A percentile compares a stretch with the other conserved stretches of the same genome.
These are phyloP conservation scores for Aegilops sharonensis DNA, from an alignment of 176 grass and related monocot species.

Conservation along the genomic window DNA sequence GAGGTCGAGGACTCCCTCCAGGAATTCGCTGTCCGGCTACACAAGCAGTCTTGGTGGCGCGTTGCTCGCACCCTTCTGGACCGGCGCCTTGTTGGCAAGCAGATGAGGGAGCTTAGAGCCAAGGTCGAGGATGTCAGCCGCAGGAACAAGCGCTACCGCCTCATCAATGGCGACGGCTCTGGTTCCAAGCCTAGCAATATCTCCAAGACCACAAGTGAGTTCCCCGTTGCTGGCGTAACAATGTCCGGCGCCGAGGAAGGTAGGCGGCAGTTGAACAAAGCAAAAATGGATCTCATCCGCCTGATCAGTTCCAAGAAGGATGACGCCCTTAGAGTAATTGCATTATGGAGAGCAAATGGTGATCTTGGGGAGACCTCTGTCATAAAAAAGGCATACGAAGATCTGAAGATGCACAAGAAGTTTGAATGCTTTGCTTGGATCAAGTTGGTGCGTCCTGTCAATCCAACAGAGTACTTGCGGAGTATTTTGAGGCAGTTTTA, in stretches of 20 bases:
- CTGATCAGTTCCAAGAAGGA: background rate
- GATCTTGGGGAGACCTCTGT: background rate
- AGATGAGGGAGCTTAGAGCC: conserved; percentile 17
- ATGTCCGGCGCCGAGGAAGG: background rate
- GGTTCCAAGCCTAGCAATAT: background rate
- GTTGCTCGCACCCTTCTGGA: background rate
- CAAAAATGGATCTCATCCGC: background rate
- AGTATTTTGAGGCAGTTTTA: conserved; percentile 12
- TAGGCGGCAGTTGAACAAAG: background rate
- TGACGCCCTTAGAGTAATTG: background rate
- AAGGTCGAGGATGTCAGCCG: conserved; percentile 17
- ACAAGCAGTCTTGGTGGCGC: background rate
- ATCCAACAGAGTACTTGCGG: background rate
- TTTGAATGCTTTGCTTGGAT: conserved; percentile 35
- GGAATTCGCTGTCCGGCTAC: background rate
- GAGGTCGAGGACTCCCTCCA: conserved; percentile 12
- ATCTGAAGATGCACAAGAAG: background rate
- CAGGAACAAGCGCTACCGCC: conserved; percentile 9
- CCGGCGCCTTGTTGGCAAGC: background rate
- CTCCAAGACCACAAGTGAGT: rapidly evolving
- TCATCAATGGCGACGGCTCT: background rate
- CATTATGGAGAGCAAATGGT: conserved; percentile 2
- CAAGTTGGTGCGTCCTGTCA: conserved; percentile 1
- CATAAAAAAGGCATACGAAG: background rate
- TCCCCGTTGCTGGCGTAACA: background rate